Conservation (phyloP, 257 asterid species). For the Leonotis leonurus region DNA sequence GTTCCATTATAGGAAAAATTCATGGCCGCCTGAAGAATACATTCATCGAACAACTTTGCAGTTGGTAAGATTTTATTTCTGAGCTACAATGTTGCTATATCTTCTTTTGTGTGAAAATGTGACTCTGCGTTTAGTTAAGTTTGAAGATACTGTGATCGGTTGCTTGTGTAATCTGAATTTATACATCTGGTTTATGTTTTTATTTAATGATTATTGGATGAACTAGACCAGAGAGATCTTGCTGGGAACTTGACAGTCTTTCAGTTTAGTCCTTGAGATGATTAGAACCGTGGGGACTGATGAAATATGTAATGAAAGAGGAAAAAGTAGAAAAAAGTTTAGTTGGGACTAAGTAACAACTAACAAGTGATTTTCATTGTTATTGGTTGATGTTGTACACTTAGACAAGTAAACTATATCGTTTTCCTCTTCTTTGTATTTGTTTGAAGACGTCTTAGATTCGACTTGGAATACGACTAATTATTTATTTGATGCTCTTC, state of each 20-base stretch:
- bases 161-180: too few species aligned
- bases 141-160: neutral
- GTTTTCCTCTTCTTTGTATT: neutral
- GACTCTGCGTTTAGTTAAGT: neutral
- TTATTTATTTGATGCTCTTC: neutral
- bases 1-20: constrained; percentile 78
- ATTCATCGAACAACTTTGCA: constrained; percentile 74
- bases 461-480: neutral
- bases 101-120: neutral
- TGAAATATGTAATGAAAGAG: neutral
- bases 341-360: too few species aligned
- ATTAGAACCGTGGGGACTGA: too few species aligned
- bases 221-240: too few species aligned
- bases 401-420: neutral
- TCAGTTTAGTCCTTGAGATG: too few species aligned
- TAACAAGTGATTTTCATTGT: neutral
- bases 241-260: too few species aligned
- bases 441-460: neutral
- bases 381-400: neutral
- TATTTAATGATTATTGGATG: neutral
- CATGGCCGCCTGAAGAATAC: constrained; percentile 97
- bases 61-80: constrained; percentile 53
- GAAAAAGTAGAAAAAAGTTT: neutral
- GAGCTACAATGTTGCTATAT: neutral
- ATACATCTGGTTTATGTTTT: too few species aligned